Percentiles rank a stretch among this genome's conserved stretches.
Conservation (phyloP, 805 yeast species). For the Cephaloascus fragrans region DNA sequence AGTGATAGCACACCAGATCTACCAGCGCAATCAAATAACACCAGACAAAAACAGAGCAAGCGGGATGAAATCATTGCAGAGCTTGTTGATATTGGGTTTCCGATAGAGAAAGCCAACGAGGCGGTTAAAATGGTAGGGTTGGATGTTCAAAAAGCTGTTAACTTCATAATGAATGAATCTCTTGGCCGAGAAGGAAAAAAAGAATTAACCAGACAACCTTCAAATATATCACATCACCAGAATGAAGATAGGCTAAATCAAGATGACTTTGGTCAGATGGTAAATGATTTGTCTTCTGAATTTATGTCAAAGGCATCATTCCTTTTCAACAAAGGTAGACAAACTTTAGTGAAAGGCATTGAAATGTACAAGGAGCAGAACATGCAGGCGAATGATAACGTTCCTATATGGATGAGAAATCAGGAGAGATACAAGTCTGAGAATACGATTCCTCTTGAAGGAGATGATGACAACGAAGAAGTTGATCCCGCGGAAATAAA, state of each 20-base stretch:
- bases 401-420: constrained; percentile 73
- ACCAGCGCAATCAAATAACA: neutral
- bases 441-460: constrained; percentile 29
- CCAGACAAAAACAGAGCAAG: constrained; percentile 7
- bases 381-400: constrained; percentile 15
- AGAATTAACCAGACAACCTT: constrained; percentile 1
- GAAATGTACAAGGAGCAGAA: constrained; percentile 40
- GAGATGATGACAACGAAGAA: constrained; percentile 38
- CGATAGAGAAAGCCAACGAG: constrained; percentile 44
- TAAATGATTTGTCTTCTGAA: constrained; percentile 46
- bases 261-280: constrained; percentile 26
- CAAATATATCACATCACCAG: constrained; percentile 4
- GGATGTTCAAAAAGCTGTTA: constrained; percentile 57
- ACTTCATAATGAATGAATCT: constrained; percentile 52
- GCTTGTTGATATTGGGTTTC: constrained; percentile 73
- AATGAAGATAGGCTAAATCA: neutral
- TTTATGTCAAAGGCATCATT: constrained; percentile 51
- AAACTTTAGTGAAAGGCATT: constrained; percentile 52
- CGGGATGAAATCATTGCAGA: constrained; percentile 52
- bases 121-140: constrained; percentile 54
- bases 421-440: constrained; percentile 38
- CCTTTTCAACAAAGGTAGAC: constrained; percentile 47
- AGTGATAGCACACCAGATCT: neutral
- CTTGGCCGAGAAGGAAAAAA: constrained; percentile 25
- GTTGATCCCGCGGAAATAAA: constrained; percentile 31